Base-by-base conservation (phyloP, 352 stramenopile genomes). In the Phytophthora quininea region DNA sequence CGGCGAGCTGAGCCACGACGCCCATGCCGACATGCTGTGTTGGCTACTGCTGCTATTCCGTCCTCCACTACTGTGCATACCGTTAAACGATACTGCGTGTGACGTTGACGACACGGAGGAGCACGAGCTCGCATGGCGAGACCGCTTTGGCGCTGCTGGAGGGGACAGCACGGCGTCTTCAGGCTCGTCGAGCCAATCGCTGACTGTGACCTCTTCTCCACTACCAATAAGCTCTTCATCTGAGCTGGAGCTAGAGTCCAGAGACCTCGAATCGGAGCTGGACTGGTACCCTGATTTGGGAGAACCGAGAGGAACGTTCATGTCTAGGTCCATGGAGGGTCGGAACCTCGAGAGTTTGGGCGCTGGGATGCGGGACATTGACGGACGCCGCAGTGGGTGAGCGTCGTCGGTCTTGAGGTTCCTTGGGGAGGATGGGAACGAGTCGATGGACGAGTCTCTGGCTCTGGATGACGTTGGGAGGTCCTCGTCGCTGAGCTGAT, bases 141-240 rank as follows among this genome's bases (percentile, higher is more conserved):
- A 42, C 35, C 64, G 73, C 49, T 76, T 76, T 15, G 60, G 67
- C 4, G 58, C 40, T 29, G 68, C 54, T 46, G 76, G 77, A 33
- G 82, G 82, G 12, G 85, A 84, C 43, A 89, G 64, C 37, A 91
- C 65, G 0, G 80, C 80, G 56, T 90, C 80, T 29, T 91, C 77
- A 0, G 80, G 79, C 35, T 92, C 86, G 68, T 91, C 86, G 19
- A 93, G 84, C 86, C 86, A 93, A 67, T 93, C 86, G 54, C 74
- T 87, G 12, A 93, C 73, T 49, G 82, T 67, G 3, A 89, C 54
- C 24, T 91, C 86, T 31, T 90, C 84, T 0, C 69, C 71, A 40
- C 67, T 79, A 57, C 63, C 64, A 3, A 69, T 46, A 4, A 79
- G 63, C 1, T 88, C 80, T 15, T 80, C 67, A 56, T 86, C 77